These are phyloP conservation scores for Aspergillus tubingensis DNA, from an alignment of 2,329 filamentous ascomycete genomes.

Conservation along the genomic window DNA sequence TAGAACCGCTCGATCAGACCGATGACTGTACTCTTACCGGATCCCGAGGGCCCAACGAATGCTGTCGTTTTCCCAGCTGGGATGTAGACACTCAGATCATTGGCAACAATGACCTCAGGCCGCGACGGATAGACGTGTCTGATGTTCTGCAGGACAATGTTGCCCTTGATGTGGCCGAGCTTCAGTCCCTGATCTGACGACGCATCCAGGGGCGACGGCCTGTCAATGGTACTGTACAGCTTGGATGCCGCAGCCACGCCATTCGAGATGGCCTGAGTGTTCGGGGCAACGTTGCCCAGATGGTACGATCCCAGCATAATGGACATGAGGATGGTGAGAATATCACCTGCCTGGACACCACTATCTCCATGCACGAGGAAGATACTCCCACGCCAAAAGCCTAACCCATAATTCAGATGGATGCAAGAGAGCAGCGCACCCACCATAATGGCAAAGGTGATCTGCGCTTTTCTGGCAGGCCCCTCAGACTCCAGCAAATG, in stretches of 20 bases:
- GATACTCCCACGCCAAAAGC: conserved; percentile 38
- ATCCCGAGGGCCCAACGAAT: conserved; percentile 59
- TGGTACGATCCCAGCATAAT: conserved; percentile 42
- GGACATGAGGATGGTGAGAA: conserved; percentile 33
- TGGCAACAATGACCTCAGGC: conserved; percentile 45
- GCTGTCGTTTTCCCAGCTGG: conserved; percentile 56
- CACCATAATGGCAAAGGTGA: conserved; percentile 32
- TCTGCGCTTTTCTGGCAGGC: conserved; percentile 31
- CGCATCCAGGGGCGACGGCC: conserved; percentile 43
- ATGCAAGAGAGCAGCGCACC: conserved; percentile 34
- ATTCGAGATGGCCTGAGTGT: conserved; percentile 45
- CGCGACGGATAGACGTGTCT: conserved; percentile 51
- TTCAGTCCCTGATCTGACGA: conserved; percentile 27
- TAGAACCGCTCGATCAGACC: conserved; percentile 61
- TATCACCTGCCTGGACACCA: conserved; percentile 27
- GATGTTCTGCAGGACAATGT: conserved; percentile 46
- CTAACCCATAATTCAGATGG: conserved; percentile 36
- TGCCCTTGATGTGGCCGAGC: conserved; percentile 29
- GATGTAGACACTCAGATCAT: conserved; percentile 46
- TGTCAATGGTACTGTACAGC: conserved; percentile 46
- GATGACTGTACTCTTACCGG: conserved; percentile 43
- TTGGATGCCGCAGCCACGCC: conserved; percentile 43
- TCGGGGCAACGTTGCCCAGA: conserved; percentile 42
- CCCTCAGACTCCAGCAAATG: conserved; percentile 27
- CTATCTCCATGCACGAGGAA: conserved; percentile 24